phyloP scores from a whole-genome alignment of 306 rosid genomes.

The Fragaria ananassa region DNA sequence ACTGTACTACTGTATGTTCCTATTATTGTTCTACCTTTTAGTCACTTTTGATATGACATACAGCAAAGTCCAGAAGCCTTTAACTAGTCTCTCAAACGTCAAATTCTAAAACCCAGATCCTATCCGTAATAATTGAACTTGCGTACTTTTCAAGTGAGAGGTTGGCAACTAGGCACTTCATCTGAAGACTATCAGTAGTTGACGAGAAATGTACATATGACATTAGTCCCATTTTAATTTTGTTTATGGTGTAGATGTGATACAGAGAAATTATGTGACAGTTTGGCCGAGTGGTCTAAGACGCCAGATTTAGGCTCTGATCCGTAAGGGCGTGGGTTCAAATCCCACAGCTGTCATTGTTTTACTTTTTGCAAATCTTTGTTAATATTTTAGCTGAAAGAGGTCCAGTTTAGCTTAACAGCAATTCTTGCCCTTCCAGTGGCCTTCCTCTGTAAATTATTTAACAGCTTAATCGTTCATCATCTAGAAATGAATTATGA shows the following conservation, averaged over 20 bases:
- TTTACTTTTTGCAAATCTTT: too few relatives aligned
- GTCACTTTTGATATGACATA: neutral
- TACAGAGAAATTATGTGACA: too few relatives aligned
- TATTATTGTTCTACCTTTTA: neutral
- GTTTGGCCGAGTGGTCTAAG: slow-evolving; percentile 68
- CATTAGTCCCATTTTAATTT: too few relatives aligned
- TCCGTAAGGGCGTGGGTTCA: slow-evolving; percentile 99
- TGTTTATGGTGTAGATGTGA: too few relatives aligned
- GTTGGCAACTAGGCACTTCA: neutral
- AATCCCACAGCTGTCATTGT: slow-evolving; percentile 64
- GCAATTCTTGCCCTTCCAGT: too few relatives aligned
- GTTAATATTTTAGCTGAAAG: too few relatives aligned
- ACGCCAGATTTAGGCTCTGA: slow-evolving; percentile 89
- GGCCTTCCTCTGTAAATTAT: too few relatives aligned
- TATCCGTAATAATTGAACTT: neutral
- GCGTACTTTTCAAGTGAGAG: neutral
- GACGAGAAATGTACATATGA: too few relatives aligned
- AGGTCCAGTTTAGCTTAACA: too few relatives aligned
- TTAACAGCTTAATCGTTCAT: too few relatives aligned
- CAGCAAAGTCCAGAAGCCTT: neutral
- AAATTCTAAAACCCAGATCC: neutral
- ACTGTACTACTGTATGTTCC: neutral
- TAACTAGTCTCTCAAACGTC: neutral
- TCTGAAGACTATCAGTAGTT: neutral
- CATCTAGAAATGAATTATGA: too few relatives aligned